These are phyloP conservation scores for Stephania cephalantha DNA, from an alignment of 164 flowering plant genomes.

Conservation along the genomic window DNA sequence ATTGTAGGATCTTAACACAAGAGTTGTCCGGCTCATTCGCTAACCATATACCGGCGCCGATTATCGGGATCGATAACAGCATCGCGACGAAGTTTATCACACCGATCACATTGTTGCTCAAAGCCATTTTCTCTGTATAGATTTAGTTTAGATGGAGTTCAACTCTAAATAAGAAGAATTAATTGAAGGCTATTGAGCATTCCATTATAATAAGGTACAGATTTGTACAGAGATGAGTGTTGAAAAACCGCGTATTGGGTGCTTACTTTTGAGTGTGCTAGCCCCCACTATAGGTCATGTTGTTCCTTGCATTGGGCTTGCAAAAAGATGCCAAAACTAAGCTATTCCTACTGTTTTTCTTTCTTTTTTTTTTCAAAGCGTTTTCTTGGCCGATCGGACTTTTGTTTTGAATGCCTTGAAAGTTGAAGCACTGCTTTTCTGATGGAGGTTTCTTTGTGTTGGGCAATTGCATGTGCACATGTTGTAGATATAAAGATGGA, in stretches of 20 bases:
- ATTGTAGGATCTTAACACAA: conserved; percentile 74
- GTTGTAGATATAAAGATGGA: too few relatives aligned
- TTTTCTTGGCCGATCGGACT: not conserved
- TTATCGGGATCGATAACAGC: conserved; percentile 77
- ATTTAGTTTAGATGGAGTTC: too few relatives aligned
- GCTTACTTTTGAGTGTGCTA: not conserved
- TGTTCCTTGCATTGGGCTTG: conserved; percentile 13
- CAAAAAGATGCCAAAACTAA: conserved; percentile 29
- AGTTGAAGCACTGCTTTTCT: not conserved
- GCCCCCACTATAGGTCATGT: not conserved
- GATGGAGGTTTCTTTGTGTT: not conserved
- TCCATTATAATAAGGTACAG: too few relatives aligned
- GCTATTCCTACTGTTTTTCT: not conserved
- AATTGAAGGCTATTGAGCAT: too few relatives aligned
- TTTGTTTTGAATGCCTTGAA: not conserved
- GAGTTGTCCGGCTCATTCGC: conserved; percentile 63
- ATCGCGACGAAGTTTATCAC: conserved; percentile 73
- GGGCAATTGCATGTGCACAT: too few relatives aligned
- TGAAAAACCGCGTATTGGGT: conserved; percentile 3
- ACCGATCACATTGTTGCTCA: conserved; percentile 85
- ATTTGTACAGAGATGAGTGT: not conserved
- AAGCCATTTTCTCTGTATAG: conserved; percentile 41
- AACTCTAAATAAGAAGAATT: too few relatives aligned
- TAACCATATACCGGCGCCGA: conserved; percentile 89
- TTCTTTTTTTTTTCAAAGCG: not conserved